These are phyloP conservation scores for Endothia cerciana DNA, from an alignment of 2,329 filamentous ascomycete genomes.

Conservation along the genomic window DNA sequence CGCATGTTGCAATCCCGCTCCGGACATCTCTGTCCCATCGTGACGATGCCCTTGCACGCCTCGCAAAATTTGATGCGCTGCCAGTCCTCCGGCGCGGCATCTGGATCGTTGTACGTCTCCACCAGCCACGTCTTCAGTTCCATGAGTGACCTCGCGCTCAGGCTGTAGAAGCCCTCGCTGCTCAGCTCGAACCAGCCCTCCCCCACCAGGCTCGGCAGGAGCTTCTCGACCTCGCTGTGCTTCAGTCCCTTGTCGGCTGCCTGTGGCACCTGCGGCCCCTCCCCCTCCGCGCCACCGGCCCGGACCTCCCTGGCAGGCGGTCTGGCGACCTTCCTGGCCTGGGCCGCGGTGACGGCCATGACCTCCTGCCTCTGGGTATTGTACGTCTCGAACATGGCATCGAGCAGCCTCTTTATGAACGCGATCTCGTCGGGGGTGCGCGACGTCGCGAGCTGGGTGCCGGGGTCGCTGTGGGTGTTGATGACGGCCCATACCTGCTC, in stretches of 20 bases:
- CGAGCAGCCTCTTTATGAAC: slow-evolving; percentile 85
- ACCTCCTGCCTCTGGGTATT: slow-evolving; percentile 81
- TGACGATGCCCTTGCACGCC: slow-evolving; percentile 89
- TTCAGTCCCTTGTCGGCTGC: slow-evolving; percentile 64
- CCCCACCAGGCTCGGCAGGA: slow-evolving; percentile 70
- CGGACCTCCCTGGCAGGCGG: slow-evolving; percentile 47
- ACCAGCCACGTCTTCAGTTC: slow-evolving; percentile 84
- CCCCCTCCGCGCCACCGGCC: slow-evolving; percentile 40
- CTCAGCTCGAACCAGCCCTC: slow-evolving; percentile 88
- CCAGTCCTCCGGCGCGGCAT: slow-evolving; percentile 62
- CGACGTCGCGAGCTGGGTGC: slow-evolving; percentile 85
- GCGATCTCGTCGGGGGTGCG: slow-evolving; percentile 83
- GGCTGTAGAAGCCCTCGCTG: slow-evolving; percentile 69
- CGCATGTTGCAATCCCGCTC: slow-evolving; percentile 69
- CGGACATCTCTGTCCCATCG: slow-evolving; percentile 76
- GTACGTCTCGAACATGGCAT: slow-evolving; percentile 88
- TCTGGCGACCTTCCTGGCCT: slow-evolving; percentile 72
- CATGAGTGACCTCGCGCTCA: slow-evolving; percentile 78
- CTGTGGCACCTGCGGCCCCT: slow-evolving; percentile 39
- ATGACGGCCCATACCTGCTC: slow-evolving; percentile 80
- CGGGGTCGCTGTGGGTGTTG: slow-evolving; percentile 82
- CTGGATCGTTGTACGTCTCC: slow-evolving; percentile 85
- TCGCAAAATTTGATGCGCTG: slow-evolving; percentile 84
- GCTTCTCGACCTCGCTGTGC: slow-evolving; percentile 74
- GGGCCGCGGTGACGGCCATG: slow-evolving; percentile 78